Evolutionary conservation across 2,329 filamentous ascomycete genomes (phyloP), one percentile per base, ranked within the genome.

Genomic region (Arthrocladium fulminans): DNA sequence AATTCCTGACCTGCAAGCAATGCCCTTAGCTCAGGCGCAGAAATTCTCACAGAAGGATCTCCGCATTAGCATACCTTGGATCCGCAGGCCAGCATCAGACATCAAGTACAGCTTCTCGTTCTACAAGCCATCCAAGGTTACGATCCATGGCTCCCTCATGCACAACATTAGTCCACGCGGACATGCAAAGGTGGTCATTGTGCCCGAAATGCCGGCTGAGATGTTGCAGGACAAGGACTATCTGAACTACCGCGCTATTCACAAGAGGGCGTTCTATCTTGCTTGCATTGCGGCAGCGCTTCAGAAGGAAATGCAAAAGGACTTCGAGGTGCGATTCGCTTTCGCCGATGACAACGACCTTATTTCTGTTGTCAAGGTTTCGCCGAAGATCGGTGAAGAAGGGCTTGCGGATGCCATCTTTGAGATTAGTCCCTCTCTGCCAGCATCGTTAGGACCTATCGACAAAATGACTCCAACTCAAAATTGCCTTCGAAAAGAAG

Each of bases 181-280:
- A 9, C 56, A 66, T 68, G 42, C 65, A 64, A 73, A 76, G 13
- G 74, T 96, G 51, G 90, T 97, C 65, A 79, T 97, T 75, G 81
- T 90, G 4, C 80, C 94, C 13, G 84, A 85, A 41, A 94, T 98
- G 80, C 90, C 92, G 3, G 58, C 71, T 49, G 69, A 76, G 1
- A 68, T 95, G 10, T 89, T 97, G 60, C 88, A 95, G 61, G 86
- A 94, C 38, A 97, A 97, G 67, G 92, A 98, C 66, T 96, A 90
- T 63, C 75, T 89, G 43, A 88, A 95, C 64, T 77, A 92, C 71
- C 80, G 92, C 52, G 97, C 94, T 68, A 95, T 96, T 62, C 89
- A 96, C 69, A 94, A 95, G 61, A 76, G 89, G 54, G 86, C 92
- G 10, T 97, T 90, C 66, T 97, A 94, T 62, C 71, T 97, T 44